Evolutionary conservation across 768 basidiomycete species (phyloP).

Genomic region (Amanita exitialis): DNA sequence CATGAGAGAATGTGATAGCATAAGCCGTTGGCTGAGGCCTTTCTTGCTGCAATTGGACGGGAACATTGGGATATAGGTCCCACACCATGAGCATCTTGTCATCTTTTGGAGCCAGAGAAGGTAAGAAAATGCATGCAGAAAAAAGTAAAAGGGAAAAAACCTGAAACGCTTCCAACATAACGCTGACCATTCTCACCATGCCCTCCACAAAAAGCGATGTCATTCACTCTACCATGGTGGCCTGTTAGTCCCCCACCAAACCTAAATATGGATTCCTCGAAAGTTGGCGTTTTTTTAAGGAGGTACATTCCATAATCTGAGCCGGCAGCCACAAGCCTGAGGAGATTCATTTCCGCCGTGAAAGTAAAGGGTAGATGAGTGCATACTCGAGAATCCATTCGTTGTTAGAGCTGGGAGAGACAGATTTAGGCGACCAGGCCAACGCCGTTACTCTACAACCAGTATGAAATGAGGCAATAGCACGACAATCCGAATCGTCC

Average conservation of each 20-base stretch:
- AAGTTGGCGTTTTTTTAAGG: constrained; percentile 43
- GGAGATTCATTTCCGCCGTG: constrained; percentile 1
- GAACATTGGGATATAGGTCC: constrained; percentile 59
- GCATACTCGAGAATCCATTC: constrained; percentile 68
- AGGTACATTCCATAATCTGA: constrained; percentile 64
- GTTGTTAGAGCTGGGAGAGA: constrained; percentile 56
- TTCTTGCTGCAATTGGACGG: constrained; percentile 16
- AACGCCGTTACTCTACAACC: constrained; percentile 63
- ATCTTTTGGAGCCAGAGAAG: constrained; percentile 28
- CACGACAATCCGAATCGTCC: constrained; percentile 32
- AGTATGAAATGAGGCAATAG: constrained; percentile 64
- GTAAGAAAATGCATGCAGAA: constrained; percentile 1
- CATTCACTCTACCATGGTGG: constrained; percentile 71
- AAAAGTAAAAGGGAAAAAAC: constrained; percentile 21
- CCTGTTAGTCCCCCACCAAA: constrained; percentile 79
- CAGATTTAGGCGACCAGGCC: constrained; percentile 65
- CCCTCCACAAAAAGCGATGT: constrained; percentile 74
- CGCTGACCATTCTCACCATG: constrained; percentile 54
- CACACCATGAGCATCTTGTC: constrained; percentile 83
- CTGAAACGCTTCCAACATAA: constrained; percentile 77
- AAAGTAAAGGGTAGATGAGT: background rate
- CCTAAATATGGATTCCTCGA: constrained; percentile 44
- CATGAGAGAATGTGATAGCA: constrained; percentile 62
- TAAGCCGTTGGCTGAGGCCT: constrained; percentile 66
- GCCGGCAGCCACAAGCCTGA: constrained; percentile 58